Base-by-base conservation (phyloP, 208 protist genomes). In the Crithidia sp. region DNA sequence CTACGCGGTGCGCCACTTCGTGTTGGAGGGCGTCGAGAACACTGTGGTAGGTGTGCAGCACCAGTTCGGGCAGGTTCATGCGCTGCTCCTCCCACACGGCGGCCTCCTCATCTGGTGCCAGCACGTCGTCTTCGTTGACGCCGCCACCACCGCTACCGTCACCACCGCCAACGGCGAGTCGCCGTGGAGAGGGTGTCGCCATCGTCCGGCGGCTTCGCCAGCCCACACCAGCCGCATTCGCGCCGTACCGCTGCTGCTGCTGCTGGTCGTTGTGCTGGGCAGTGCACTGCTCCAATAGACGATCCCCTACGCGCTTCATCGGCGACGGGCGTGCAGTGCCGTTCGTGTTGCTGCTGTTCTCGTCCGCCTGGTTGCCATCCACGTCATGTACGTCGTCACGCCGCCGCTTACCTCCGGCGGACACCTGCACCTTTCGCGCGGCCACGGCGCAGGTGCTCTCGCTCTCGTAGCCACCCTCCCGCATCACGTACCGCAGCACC, bases 401-500 rank as follows among this genome's bases (percentile, higher is more conserved):
- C 59, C 8, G 55, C 10, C 37, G 67, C 61, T 70, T 60, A 49
- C 36, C 16, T 40, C 43, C 47, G 28, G 37, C 55, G 50, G 57
- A 47, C 17, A 37, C 64, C 16, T 7, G 37, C 28, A 19, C 39
- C 5, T 7, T 64, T 47, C 76, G 63, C 7, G 63, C 59, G n/a
- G 44, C 67, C 36, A 74, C 63, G 7, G 69, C 40, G 47, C 41
- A 50, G 41, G 43, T 62, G 56, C 59, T 84, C 19, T 76, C 81
- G 5, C 67, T 65, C 44, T 91, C 83, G 73, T 83, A 91, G 13
- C 86, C 86, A 16, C 74, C 83, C 14, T 86, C 77, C n/a, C 71
- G 72, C 39, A 77, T 67, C 39, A 91, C 68, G 44, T 56, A 63
- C 39, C 81, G 77, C 36, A 91, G 71, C 4, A 88, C 75, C 44